Evolutionary conservation across 2,329 filamentous ascomycete species (phyloP), one percentile per base, ranked within the genome.

Genomic region (Ceratocystis harringtonii): DNA sequence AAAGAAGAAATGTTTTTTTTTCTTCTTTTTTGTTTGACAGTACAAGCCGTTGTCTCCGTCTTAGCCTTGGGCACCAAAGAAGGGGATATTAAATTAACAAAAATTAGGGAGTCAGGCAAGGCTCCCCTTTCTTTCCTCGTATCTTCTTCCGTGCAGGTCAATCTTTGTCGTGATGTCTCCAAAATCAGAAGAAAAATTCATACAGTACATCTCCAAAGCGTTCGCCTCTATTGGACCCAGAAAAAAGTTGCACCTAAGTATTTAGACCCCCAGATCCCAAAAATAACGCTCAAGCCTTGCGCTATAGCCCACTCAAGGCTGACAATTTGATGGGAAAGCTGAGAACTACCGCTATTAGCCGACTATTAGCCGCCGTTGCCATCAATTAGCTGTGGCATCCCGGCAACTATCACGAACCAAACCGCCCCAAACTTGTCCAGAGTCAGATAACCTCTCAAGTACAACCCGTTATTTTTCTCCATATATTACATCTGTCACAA

Each of bases 241-340:
- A 30, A 28, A 57, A 50, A 22, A 10, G 36, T 41, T 41, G 36
- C 8, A 41, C 10, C 36, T 12, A 12, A 41, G 3, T 2, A 8
- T 41, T 41, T 41, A 41, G 36, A 41, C 32, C 32, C 44, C 44
- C 17, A 52, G n/a, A n/a, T n/a, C n/a, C n/a, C n/a, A 22, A 52
- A 50, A 65, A 43, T 52, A 66, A 61, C 52, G 52, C 52, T 58
- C 52, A 61, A 61, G 32, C 58, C 48, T 52, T 52, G 48, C 48
- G 48, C 48, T 25, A 12, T 52, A 55, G 41, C 57, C 64, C 64
- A 65, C 60, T 36, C 65, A 66, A 66, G 36, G 48, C 61, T 66
- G 25, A 32, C 58, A 41, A n/a, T 25, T 61, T 41, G n/a, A 22
- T 22, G 41, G 4, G 7, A 57, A 10, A 28, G 22, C 22, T 15